Evolutionary conservation across 371 early-diverging fungal species (phyloP), one percentile per base, ranked within the genome.

Genomic region (Zancudomyces culisetae): DNA sequence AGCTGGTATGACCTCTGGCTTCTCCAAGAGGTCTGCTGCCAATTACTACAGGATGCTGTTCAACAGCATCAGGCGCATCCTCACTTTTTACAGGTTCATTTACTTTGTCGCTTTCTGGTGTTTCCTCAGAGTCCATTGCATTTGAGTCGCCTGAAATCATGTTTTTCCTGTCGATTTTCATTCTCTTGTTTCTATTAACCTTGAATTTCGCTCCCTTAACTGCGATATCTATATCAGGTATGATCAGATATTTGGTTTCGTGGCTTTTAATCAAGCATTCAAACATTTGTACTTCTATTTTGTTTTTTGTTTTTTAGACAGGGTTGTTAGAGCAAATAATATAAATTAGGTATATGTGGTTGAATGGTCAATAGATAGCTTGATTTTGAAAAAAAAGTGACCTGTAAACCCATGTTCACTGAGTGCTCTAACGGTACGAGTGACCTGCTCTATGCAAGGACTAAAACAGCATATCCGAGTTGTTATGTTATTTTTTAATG

Each of bases 381-480:
- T n/a, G n/a, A n/a, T n/a, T n/a, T n/a, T n/a, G n/a, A n/a, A n/a
- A 29, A 42, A 42, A 22, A 24, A 15, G 21, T n/a, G 15, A 49
- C 56, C 68, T 8, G 62, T 23, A 27, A 59, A 94, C 1, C 85
- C 87, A 49, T 79, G 66, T 27, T 81, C 78, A 19, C 77, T 74
- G 53, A 94, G 60, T 27, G 81, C 82, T 15, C 66, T 58, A 2
- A 81, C 83, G 3, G 93, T 83, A 45, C 72, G 66, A 51, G 81
- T 78, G 21, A 96, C 90, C 63, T 96, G 95, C 65, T 96, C 97
- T 43, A 95, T 89, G 54, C 92, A 91, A 1, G 97, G 97, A 53
- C 87, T 86, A 66, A 95, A 96, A 43, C 80, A 78, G 57, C 94
- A 93, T 12, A 96, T 83, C 42, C 81, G 71, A 24, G 88, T 88